Evolutionary conservation across 257 asterid genomes (phyloP), one percentile per base, ranked within the genome.

Genomic region (Salvia rosmarinus): DNA sequence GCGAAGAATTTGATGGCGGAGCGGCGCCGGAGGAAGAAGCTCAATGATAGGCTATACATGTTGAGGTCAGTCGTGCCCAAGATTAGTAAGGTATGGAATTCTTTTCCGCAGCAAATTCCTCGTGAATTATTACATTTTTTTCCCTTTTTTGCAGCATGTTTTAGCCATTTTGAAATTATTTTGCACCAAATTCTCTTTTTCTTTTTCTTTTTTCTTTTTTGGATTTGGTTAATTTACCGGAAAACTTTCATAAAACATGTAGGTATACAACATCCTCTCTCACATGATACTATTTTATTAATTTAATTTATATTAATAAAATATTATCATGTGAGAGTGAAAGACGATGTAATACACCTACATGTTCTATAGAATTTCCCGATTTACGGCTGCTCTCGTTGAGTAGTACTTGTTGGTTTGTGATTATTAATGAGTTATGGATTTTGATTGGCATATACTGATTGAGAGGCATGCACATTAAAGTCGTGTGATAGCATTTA

Each of bases 1-100:
- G 99, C 98, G 1, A 95, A 95, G 89, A 91, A 89, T 75, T 69
- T 91, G 86, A 95, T 91, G 99, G 98, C 99, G 0, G 99, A 95
- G 54, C 76, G 99, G 60, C 91, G 99, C 44, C 86, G 99, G 64
- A 69, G 99, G 80, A 88, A 95, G 86, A 95, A 95, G 84, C 99
- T 95, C 70, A 95, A 95, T 78, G 99, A 95, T 78, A 83, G 98
- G 78, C 96, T 95, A 20, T 88, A 91, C 95, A 85, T 84, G 95
- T 78, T 94, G 75, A 83, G 96, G 81, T 91, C 96, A 21, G 96
- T 91, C n/a, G 98, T 91, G 63, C 96, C 98, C 20, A 94, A 91
- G 78, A 94, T 94, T 76, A 94, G 98, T 85, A 94, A 91, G 98
- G 99, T 94, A 86, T 51, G 68, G 4, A 57, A 39, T 25, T 71